Percentiles rank a stretch among this genome's conserved stretches.
Conservation (phyloP, 1,139 yeast species). For the Hyphopichia khmerensis region DNA sequence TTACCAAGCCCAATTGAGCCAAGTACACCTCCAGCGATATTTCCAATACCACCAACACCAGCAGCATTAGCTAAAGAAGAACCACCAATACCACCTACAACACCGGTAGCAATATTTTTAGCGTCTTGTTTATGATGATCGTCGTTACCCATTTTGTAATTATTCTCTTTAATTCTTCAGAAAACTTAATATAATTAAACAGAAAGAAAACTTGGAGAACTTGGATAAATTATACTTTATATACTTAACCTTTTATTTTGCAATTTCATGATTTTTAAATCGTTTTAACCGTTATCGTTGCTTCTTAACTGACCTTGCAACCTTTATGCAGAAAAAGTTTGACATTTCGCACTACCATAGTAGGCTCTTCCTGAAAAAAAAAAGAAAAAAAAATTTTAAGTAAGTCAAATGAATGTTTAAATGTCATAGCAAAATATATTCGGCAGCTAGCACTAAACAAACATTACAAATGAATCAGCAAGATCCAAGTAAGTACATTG, state of each 20-base stretch:
- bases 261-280: neutral
- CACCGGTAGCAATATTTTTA: slow-evolving; percentile 18
- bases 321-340: neutral
- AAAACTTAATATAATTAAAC: no score
- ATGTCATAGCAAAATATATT: neutral
- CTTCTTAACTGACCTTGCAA: neutral
- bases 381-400: neutral
- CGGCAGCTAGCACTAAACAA: neutral
- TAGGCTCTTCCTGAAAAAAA: neutral
- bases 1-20: slow-evolving; percentile 13
- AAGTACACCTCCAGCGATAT: slow-evolving; percentile 12
- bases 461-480: slow-evolving; percentile 9
- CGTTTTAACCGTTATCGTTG: neutral
- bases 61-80: slow-evolving; percentile 16
- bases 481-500: slow-evolving; percentile 26
- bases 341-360: neutral
- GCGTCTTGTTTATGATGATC: slow-evolving; percentile 11
- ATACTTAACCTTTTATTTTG: no score
- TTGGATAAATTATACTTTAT: no score
- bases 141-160: slow-evolving; percentile 9
- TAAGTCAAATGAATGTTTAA: no score
- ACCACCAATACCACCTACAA: slow-evolving; percentile 21
- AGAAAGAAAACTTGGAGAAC: no score
- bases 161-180: no score
- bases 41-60: slow-evolving; percentile 10